Evolutionary conservation across 129 eudicot genomes (phyloP), one percentile per base, ranked within the genome.

Genomic region (Chrysanthemum seticuspe): DNA sequence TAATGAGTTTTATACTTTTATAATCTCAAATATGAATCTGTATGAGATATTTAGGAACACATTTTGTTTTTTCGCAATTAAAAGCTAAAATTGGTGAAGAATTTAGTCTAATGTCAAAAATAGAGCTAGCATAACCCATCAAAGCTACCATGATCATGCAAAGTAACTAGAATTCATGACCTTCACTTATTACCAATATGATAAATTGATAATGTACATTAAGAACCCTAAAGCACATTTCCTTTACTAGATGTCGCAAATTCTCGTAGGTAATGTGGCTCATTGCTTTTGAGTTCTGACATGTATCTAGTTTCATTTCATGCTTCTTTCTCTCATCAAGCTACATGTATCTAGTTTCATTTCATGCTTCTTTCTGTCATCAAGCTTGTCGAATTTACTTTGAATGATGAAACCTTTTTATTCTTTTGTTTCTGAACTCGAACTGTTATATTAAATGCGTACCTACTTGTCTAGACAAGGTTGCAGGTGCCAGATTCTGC

Each of bases 381-480:
- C 3, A 3, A 64, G 25, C 51, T 15, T n/a, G 6, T 59, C 12
- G 31, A 11, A 16, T 31, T 12, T 27, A 62, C 45, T 27, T 40
- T 31, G 13, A 40, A 15, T 64, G 68, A 14, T 13, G 25, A 36
- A 7, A 1, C 45, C 10, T 8, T 2, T 34, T 36, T 63, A 49
- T n/a, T 36, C 8, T 40, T 36, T 40, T 40, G 25, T 64, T n/a
- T 34, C 3, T 34, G 12, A 36, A 40, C 52, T 64, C 50, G 5
- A 64, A n/a, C 27, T 3, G 51, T 64, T 21, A 9, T 50, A 34
- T 34, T 13, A 63, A 63, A 63, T 15, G 50, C 45, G 49, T 14
- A 63, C 49, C 23, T n/a, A 36, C 14, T 64, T 40, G 31, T 66
- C 15, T n/a, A 66, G 97, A 62, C 86, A 50, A 91, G 86, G 76